Conservation (phyloP, 164 flowering plant genomes). For the Berberis thunbergii region DNA sequence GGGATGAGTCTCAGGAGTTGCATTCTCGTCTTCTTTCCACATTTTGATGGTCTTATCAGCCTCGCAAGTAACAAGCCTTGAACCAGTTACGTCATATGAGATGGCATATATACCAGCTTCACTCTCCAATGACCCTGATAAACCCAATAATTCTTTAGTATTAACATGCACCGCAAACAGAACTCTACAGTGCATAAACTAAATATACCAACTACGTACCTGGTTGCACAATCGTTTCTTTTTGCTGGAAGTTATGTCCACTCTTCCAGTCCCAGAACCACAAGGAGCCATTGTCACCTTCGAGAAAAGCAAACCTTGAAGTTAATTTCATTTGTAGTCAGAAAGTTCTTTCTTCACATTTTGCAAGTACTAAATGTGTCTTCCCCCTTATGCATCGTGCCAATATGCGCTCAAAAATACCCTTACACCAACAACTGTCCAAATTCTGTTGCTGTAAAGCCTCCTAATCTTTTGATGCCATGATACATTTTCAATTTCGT, state of each 20-base stretch:
- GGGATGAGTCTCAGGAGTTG: conserved; percentile 95
- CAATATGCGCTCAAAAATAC: too few relatives aligned
- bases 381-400: too few relatives aligned
- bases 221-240: conserved; percentile 93
- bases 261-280: conserved; percentile 99
- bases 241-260: conserved; percentile 95
- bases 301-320: conserved; percentile 6
- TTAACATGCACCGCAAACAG: conserved; percentile 11
- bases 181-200: not conserved
- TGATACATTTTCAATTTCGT: too few relatives aligned
- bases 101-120: conserved; percentile 92
- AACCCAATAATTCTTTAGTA: not conserved
- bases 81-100: conserved; percentile 73
- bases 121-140: conserved; percentile 90
- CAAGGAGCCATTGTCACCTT: conserved; percentile 94
- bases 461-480: too few relatives aligned
- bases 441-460: too few relatives aligned
- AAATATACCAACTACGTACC: conserved; percentile 33
- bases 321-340: not conserved
- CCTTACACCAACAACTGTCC: too few relatives aligned
- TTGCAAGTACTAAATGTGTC: too few relatives aligned
- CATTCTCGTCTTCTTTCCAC: conserved; percentile 95
- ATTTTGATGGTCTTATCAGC: conserved; percentile 97
- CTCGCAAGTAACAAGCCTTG: conserved; percentile 86
- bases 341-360: too few relatives aligned